phyloP scores from a whole-genome alignment of 768 basidiomycete genomes.

The Cyclocybe aegerita region DNA sequence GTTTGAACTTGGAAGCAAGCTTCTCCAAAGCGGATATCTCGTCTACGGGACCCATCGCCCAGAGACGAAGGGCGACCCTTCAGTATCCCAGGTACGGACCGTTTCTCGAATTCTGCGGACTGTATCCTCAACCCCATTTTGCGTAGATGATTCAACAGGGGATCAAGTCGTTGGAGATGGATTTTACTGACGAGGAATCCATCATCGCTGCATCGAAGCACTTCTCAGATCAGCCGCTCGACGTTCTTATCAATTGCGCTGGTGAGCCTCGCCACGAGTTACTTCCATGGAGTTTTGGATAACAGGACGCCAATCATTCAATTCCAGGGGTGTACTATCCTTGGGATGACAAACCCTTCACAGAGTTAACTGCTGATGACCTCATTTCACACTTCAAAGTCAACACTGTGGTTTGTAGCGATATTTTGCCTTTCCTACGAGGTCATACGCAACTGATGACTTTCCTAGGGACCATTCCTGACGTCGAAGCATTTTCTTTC shows the following conservation, averaged over 20 bases:
- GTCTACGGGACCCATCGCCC: constrained; percentile 6
- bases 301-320: neutral
- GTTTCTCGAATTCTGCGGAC: no score
- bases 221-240: neutral
- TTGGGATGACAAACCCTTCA: constrained; percentile 7
- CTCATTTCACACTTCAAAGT: constrained; percentile 6
- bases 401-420: constrained; percentile 3
- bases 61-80: neutral
- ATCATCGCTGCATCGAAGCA: constrained; percentile 1
- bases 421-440: neutral
- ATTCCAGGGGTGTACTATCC: constrained; percentile 1
- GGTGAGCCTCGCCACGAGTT: neutral
- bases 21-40: neutral
- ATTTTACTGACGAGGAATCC: constrained; percentile 4
- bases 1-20: neutral
- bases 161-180: neutral
- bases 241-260: constrained; percentile 5
- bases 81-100: neutral
- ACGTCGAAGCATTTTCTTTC: neutral
- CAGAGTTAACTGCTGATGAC: constrained; percentile 3
- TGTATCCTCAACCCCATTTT: neutral
- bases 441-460: neutral
- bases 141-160: neutral
- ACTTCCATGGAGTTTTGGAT: neutral
- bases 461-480: constrained; percentile 4